Evolutionary conservation across 306 rosid species (phyloP), one percentile per base, ranked within the genome.

Genomic region (Begonia peltatifolia): DNA sequence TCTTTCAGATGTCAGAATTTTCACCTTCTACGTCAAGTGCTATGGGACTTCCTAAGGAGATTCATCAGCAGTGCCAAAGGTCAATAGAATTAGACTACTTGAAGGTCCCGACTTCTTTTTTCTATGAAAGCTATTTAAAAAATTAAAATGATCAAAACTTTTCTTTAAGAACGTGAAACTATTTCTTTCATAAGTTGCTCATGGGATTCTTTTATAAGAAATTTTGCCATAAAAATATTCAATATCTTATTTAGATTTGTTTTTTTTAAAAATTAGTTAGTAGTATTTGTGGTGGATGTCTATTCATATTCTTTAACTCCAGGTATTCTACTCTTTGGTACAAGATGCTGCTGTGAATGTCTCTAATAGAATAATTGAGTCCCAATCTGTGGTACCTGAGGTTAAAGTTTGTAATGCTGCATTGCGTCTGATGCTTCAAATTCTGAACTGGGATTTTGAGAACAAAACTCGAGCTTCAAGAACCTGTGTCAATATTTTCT

Each of bases 41-140:
- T 12, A 80, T 90, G 92, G 87, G 92, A 58, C 95, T 90, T 83
- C 95, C 97, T 3, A 78, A 85, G 76, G 97, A 90, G 75, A 85
- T 85, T 75, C 97, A 90, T 79, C 95, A 85, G 74, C 87, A 78
- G 62, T 90, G 97, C 68, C 75, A 83, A 72, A 85, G 68, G 67
- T 82, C 94, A 51, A 74, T 90, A 58, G 95, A 83, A 78, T 65
- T 47, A 63, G 79, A 80, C 55, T 75, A 80, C 67, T 59, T 90
- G 61, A 85, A 90, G 95, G 97, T 89, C 67, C 70, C 70, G 25
- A 36, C 54, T 12, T 30, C 55, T 1, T 35, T 47, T 62, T 35
- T 12, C 47, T 47, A 36, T 54, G 17, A 48, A 54, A 11, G 3
- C 9, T 58, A 2, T 3, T 41, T 58, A 7, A 30, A 30, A 20